Evolutionary conservation across 2,329 filamentous ascomycete genomes (phyloP), one percentile per base, ranked within the genome.

Genomic region (Stenocarpella maydis): DNA sequence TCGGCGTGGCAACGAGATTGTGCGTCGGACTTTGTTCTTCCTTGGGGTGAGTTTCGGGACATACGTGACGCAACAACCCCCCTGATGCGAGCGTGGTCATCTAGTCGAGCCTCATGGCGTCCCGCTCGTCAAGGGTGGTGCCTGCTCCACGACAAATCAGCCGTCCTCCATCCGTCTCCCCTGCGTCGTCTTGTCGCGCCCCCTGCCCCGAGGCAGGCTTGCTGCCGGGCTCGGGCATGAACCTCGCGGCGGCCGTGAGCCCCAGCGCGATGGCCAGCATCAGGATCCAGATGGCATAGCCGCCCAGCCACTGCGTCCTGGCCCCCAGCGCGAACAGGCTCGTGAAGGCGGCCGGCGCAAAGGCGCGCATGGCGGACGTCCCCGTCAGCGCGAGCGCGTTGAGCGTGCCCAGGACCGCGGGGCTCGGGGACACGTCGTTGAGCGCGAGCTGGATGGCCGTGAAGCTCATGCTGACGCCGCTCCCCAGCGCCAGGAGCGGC

Each of bases 371-470:
- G 0, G 82, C 90, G 72, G 88, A 90, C 0, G 83, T 79, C 0
- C 88, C 75, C 0, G 91, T 91, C 69, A 95, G 81, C 0, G 88
- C 86, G 1, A 93, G 74, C 0, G 90, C 90, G 74, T 95, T 95
- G 34, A 96, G 80, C 0, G 88, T 93, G 0, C 90, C 92, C 12
- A 95, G 81, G 0, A 88, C 86, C 50, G 83, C 82, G 1, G 88
- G 85, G 12, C 84, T 88, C 0, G 93, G 93, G 0, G 90, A 85
- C 2, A 92, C 87, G 69, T 95, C 91, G 77, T 95, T 95, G 39
- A 95, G 76, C 0, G 89, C 88, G 10, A 95, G 87, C 81, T 95
- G 92, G 0, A 90, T 85, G 1, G 84, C 89, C 0, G 91, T 94
- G 75, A 91, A 92, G 2, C 85, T 83, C 91, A 93, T 93, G 60